These are phyloP conservation scores for Rachicladosporium sp. DNA, from an alignment of 2,329 filamentous ascomycete genomes.

Conservation along the genomic window DNA sequence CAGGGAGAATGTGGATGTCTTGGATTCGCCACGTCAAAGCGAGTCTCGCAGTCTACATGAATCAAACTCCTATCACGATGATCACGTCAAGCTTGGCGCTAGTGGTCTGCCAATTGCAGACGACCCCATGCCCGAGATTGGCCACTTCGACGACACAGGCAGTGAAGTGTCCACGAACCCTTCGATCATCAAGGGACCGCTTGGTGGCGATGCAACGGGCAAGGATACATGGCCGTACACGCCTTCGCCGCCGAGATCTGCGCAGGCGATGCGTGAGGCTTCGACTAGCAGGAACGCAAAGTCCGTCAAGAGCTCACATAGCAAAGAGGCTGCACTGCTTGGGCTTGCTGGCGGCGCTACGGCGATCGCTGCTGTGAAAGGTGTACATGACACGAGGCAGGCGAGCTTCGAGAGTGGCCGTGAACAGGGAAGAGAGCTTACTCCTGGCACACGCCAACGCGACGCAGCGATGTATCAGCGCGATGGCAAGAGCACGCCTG, in stretches of 20 bases:
- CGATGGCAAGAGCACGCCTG: too few species aligned
- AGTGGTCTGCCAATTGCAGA: constrained; percentile 57
- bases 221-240: constrained; percentile 29
- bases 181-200: constrained; percentile 65
- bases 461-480: too few species aligned
- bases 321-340: constrained; percentile 11
- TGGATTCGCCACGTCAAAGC: constrained; percentile 42
- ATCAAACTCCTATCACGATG: constrained; percentile 18
- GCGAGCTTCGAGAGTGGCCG: constrained; percentile 1
- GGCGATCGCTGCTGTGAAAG: constrained; percentile 11
- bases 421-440: constrained; percentile 26
- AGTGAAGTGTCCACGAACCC: constrained; percentile 72
- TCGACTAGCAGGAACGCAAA: constrained; percentile 8
- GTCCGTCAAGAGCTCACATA: constrained; percentile 8
- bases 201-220: constrained; percentile 47
- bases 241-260: constrained; percentile 12
- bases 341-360: constrained; percentile 18
- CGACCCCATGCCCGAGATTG: constrained; percentile 67
- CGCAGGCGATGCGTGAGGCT: constrained; percentile 4
- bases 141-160: constrained; percentile 46
- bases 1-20: constrained; percentile 6
- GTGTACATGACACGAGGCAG: too few species aligned
- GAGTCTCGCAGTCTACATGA: constrained; percentile 18
- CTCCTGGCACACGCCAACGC: constrained; percentile 20
- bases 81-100: constrained; percentile 46